Evolutionary conservation across 2,329 filamentous ascomycete species (phyloP), one percentile per base, ranked within the genome.

Genomic region (Nectriaceae sp.): DNA sequence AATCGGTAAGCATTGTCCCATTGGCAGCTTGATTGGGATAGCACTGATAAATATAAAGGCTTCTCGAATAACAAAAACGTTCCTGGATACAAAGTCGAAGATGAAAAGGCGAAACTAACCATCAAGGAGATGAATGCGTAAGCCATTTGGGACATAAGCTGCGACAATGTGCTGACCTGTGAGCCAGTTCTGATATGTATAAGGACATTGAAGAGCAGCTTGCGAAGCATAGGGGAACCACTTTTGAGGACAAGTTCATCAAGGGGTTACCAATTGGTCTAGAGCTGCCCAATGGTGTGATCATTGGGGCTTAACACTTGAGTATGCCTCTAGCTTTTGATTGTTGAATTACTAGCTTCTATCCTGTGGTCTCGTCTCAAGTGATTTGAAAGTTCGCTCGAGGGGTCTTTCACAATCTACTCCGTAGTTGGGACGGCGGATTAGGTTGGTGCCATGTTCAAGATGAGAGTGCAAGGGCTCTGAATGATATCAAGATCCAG

Each of bases 151-250:
- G n/a, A n/a, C n/a, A n/a, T n/a, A n/a, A n/a, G n/a, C n/a, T n/a
- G n/a, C n/a, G n/a, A n/a, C n/a, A n/a, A n/a, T n/a, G n/a, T n/a
- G n/a, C n/a, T n/a, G n/a, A n/a, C n/a, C n/a, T n/a, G n/a, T n/a
- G n/a, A n/a, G n/a, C n/a, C n/a, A n/a, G n/a, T n/a, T n/a, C n/a
- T 53, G 78, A 84, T 57, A 82, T 84, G 78, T 75, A 80, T 58
- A 71, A 70, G 44, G 79, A 83, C 50, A 65, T 82, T 6, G 77
- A 80, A 46, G 75, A 81, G 62, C 69, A 70, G 50, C 55, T 79
- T 15, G 73, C 74, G 0, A 49, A 55, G 41, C 61, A 55, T 35
- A 55, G 62, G 13, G 69, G 71, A 1, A 19, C 54, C 2, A 40
- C 57, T 3, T 79, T 71, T 35, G 54, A 56, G 0, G 69, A 64